Base-by-base conservation (phyloP, 495 filamentous ascomycete species). In the Penicillium bialowiezense region DNA sequence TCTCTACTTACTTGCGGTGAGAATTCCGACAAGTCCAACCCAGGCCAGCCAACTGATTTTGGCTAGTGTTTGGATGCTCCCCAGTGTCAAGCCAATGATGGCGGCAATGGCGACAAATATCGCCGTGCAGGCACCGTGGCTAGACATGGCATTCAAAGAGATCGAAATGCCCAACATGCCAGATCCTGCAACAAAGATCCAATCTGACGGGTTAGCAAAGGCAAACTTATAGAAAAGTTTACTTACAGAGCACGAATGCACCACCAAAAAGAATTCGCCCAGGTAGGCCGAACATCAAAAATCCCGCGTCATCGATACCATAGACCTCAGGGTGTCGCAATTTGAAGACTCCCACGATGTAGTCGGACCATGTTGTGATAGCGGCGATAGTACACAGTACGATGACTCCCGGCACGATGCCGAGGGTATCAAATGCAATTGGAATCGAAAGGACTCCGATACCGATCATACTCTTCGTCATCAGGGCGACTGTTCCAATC, bases 271-370 rank as follows among this genome's bases (percentile, higher is more conserved):
- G 41, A 45, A 81, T 78, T 47, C 80, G 78, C 0, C 86, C 86
- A 18, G 75, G 59, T n/a, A 42, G 62, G 12, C 85, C 86, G 61
- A 82, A 78, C 50, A 89, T 77, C 40, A 91, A 55, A 13, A 70
- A 65, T 5, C 83, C 83, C 5, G 77, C 86, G 61, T 91, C 86
- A 33, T 84, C 82, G 44, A 89, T 85, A 54, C 81, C 74, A 47
- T 82, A 71, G 10, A 90, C 78, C 17, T 82, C 65, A 3, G 84
- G 87, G 63, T 83, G 83, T 44, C 72, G 71, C n/a, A 85, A 35
- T 62, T 88, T 89, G 53, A 91, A 83, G 55, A 85, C 80, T 28
- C 83, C 86, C 44, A 91, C 73, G 37, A 89, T 75, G 48, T 85
- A 88, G 62, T 83, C 83, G 13, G 85, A 86, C 72, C 89, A 91